Percentiles rank a stretch among this genome's conserved stretches.
Conservation (phyloP, 306 rosid genomes). For the Phaseolus lunatus region DNA sequence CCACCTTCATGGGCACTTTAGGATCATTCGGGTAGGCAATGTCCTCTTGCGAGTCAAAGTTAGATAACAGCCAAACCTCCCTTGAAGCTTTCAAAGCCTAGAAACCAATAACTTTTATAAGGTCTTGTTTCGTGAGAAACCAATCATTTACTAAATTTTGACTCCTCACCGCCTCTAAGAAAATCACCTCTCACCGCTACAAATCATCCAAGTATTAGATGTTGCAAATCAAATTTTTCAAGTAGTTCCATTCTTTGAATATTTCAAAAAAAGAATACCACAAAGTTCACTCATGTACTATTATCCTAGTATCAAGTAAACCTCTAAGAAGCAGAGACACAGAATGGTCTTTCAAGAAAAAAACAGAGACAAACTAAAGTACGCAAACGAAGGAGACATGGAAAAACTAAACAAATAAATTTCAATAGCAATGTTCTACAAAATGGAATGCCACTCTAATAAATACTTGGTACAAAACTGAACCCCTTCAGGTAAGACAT, state of each 20-base stretch:
- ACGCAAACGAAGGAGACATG: not conserved
- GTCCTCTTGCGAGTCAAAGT: constrained; percentile 98
- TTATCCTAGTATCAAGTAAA: constrained; percentile 1
- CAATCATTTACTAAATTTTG: constrained; percentile 42
- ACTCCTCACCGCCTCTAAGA: constrained; percentile 26
- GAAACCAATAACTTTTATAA: constrained; percentile 39
- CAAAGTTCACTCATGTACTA: constrained; percentile 10
- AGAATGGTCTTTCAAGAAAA: not conserved
- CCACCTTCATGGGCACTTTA: constrained; percentile 76
- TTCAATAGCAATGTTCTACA: not conserved
- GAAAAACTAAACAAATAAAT: not conserved
- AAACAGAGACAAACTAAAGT: not conserved
- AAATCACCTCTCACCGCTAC: constrained; percentile 20
- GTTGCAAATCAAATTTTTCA: constrained; percentile 18
- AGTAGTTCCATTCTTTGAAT: constrained; percentile 14
- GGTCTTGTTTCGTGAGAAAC: constrained; percentile 39
- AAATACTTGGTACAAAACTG: too few relatives aligned
- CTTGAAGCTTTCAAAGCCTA: constrained; percentile 83
- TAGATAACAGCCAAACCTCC: constrained; percentile 90
- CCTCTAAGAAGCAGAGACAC: constrained; percentile 9
- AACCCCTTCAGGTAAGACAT: not conserved
- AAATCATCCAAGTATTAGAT: constrained; percentile 9
- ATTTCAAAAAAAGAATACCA: not conserved
- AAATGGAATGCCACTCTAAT: not conserved
- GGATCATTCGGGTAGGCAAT: constrained; percentile 96